Conservation (phyloP, 768 basidiomycete genomes). For the Mycena olivaceomarginata region DNA sequence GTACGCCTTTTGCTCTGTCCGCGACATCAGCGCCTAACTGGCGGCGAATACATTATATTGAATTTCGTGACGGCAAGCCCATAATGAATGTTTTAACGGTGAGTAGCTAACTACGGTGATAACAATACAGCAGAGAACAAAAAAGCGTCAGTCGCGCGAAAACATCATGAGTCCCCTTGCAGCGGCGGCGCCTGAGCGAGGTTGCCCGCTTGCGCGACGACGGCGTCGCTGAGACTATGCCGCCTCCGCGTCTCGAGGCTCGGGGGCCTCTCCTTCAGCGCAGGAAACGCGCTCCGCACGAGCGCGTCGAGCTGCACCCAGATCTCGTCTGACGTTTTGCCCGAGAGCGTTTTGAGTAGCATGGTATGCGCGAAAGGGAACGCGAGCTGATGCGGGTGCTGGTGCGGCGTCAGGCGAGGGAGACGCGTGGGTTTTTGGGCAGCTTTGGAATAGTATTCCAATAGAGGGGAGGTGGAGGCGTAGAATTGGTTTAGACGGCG, state of each 20-base stretch:
- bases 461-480: conserved; percentile 86
- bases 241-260: conserved; percentile 63
- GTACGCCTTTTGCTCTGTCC: conserved; percentile 8
- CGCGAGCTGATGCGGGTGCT: conserved; percentile 72
- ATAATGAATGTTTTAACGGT: background rate
- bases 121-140: conserved; percentile 20
- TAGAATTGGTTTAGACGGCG: conserved; percentile 88
- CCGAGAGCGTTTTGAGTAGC: conserved; percentile 77
- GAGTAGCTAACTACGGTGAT: conserved; percentile 14
- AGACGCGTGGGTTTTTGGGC: conserved; percentile 51
- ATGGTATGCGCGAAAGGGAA: conserved; percentile 67
- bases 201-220: conserved; percentile 55
- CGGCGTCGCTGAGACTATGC: conserved; percentile 73
- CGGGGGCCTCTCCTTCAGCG: conserved; percentile 70
- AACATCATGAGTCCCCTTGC: background rate
- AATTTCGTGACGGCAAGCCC: background rate
- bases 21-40: background rate
- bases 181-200: background rate
- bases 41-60: conserved; percentile 13
- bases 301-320: conserved; percentile 88
- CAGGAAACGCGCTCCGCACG: conserved; percentile 75
- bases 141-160: background rate
- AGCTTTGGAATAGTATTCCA: conserved; percentile 77
- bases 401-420: conserved; percentile 52
- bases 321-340: conserved; percentile 90